These are phyloP conservation scores for Artemisia tridentata DNA, from an alignment of 129 eudicot genomes.

Conservation along the genomic window DNA sequence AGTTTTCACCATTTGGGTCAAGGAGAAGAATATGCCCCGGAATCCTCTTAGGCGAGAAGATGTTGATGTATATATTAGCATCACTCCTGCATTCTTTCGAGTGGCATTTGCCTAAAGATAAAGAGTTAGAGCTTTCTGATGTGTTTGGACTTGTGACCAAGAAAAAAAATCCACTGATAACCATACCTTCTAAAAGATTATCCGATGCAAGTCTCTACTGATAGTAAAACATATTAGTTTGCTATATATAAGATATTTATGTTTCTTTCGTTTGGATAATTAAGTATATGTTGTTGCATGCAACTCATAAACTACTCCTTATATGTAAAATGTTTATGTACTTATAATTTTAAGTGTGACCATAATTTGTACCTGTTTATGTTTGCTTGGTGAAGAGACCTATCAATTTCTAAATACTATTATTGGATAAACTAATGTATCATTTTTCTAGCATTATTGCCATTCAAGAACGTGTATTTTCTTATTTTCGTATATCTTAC, in stretches of 20 bases:
- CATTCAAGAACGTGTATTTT: too few relatives aligned
- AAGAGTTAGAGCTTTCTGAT: conserved; percentile 22
- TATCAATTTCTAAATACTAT: too few relatives aligned
- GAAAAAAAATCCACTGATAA: conserved; percentile 19
- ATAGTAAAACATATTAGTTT: background rate
- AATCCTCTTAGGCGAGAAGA: conserved; percentile 19
- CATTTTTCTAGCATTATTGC: too few relatives aligned
- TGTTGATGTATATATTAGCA: conserved; percentile 28
- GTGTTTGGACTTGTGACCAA: conserved; percentile 24
- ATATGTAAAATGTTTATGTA: too few relatives aligned
- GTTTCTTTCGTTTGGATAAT: too few relatives aligned
- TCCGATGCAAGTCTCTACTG: conserved; percentile 18
- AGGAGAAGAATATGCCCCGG: conserved; percentile 47
- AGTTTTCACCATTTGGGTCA: conserved; percentile 34
- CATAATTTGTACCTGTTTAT: too few relatives aligned
- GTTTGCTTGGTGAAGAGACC: too few relatives aligned
- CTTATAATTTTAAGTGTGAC: too few relatives aligned
- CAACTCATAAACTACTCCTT: too few relatives aligned
- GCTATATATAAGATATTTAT: background rate
- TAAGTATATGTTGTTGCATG: too few relatives aligned
- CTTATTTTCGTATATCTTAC: too few relatives aligned
- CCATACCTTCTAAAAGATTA: conserved; percentile 24
- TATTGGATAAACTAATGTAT: too few relatives aligned
- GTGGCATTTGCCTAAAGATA: conserved; percentile 35
- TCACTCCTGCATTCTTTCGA: conserved; percentile 34